Base-by-base conservation (phyloP, 176 grass and related monocot genomes). In the Bolboschoenus planiculmis region DNA sequence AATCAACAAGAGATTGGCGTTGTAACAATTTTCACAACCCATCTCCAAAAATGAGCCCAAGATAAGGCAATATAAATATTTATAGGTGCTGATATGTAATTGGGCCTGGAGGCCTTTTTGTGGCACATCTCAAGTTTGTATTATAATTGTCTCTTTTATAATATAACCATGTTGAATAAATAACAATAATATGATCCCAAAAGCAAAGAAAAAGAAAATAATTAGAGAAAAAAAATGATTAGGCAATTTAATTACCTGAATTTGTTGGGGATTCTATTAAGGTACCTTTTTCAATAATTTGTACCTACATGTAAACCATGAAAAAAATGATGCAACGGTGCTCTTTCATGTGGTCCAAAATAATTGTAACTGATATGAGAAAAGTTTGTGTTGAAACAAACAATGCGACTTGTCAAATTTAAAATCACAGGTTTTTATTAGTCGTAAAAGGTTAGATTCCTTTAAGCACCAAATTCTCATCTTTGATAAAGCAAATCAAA, bases 381-480 rank as follows among this genome's bases (percentile, higher is more conserved):
- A 61, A 75, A 76, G 26, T 18, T 76, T 30, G 7, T 4, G 39
- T 40, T 72, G 67, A 76, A 76, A 76, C 44, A 24, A 51, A 51
- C 55, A 80, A 56, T 21, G 55, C n/a, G 23, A 80, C 50, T 80
- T 60, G 78, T 80, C 55, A 60, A 80, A 26, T 80, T 42, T 51
- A 59, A 59, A 80, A 39, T 24, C 33, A 46, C 11, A 60, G 55
- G 79, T 48, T 44, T 81, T 1, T 47, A 65, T 82, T 4, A 46
- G 16, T 59, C n/a, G 7, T 47, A 82, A 82, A 82, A 16, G 50
- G 16, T 53, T 64, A 80, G 79, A 82, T 82, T 82, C 79, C 79
- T 64, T 2, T 40, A 63, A 46, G 53, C 79, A 61, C 59, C 53
- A 82, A 65, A 82, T 18, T 65, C 59, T 82, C 39, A 48, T 65